Percentiles rank a stretch among this genome's conserved stretches.
phyloP scores from a whole-genome alignment of 495 filamentous ascomycete genomes.

The Monascus purpureus region DNA sequence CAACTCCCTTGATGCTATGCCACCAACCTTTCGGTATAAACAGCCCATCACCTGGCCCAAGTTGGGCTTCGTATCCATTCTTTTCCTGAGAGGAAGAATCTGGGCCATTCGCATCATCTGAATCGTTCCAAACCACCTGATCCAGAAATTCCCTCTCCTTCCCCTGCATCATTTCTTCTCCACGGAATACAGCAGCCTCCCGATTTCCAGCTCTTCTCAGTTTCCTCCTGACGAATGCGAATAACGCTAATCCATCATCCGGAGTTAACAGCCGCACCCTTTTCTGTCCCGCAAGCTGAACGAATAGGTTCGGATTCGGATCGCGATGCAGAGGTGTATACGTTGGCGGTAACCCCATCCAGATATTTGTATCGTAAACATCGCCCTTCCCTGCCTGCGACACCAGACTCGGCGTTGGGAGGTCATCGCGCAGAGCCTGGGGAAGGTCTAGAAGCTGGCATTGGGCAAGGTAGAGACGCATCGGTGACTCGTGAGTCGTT shows the following conservation, averaged over 20 bases:
- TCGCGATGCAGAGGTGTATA: slow-evolving; percentile 84
- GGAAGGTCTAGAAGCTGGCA: slow-evolving; percentile 56
- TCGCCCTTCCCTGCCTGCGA: slow-evolving; percentile 48
- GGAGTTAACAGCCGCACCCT: slow-evolving; percentile 56
- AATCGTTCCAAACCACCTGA: slow-evolving; percentile 51
- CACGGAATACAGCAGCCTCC: slow-evolving; percentile 45
- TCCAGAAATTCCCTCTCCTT: slow-evolving; percentile 51
- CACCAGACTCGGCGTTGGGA: slow-evolving; percentile 57
- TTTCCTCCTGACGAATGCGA: slow-evolving; percentile 36
- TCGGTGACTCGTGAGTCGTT: slow-evolving; percentile 2
- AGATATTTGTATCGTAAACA: slow-evolving; percentile 73
- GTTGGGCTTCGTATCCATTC: slow-evolving; percentile 39
- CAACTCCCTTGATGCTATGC: slow-evolving; percentile 77
- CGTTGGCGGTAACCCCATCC: slow-evolving; percentile 76
- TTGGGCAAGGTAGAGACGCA: slow-evolving; percentile 72
- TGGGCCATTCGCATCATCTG: slow-evolving; percentile 4
- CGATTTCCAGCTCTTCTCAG: slow-evolving; percentile 26
- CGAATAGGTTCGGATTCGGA: slow-evolving; percentile 87
- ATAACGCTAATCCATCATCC: slow-evolving; percentile 42
- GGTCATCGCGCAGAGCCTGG: slow-evolving; percentile 39
- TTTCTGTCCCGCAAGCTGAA: slow-evolving; percentile 68
- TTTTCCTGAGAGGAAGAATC: slow-evolving; percentile 7
- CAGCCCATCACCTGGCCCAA: slow-evolving; percentile 56
- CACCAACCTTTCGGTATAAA: slow-evolving; percentile 93
- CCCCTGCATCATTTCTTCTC: slow-evolving; percentile 89